Percentiles rank a stretch among this genome's conserved stretches.
Evolutionary conservation across 2,329 filamentous ascomycete species (phyloP).

Genomic region (Trichoderma sp.): DNA sequence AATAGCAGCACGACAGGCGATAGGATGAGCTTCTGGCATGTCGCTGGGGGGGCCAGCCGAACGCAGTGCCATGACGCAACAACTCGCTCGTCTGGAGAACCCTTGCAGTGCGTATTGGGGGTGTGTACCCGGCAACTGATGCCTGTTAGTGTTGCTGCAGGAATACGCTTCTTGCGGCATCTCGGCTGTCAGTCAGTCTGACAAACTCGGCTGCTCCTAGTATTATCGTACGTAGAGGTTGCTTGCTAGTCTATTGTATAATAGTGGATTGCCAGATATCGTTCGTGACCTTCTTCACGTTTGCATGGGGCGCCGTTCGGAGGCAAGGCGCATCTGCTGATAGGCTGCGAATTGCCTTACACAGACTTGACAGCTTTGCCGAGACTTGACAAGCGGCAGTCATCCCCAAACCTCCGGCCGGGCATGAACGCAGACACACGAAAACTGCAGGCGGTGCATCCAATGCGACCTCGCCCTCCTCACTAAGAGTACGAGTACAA

Average conservation of each 20-base stretch:
- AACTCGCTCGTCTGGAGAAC: constrained; percentile 13
- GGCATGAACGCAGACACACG: neutral
- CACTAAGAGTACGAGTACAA: neutral
- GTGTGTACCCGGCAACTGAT: neutral
- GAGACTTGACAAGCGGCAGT: neutral
- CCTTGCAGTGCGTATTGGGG: neutral
- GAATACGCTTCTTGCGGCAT: neutral
- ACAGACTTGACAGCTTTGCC: neutral
- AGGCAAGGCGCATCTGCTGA: neutral
- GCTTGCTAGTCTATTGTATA: neutral
- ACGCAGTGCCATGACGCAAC: constrained; percentile 20
- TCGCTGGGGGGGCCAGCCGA: neutral
- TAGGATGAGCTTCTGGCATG: too few species aligned
- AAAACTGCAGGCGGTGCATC: neutral
- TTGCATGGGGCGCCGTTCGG: neutral
- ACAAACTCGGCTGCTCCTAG: neutral
- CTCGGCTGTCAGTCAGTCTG: constrained; percentile 5
- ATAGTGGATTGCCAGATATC: too few species aligned
- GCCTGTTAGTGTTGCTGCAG: too few species aligned
- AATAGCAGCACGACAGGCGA: constrained; percentile 4
- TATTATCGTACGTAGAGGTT: neutral
- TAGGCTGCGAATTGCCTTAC: too few species aligned
- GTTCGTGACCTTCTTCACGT: too few species aligned
- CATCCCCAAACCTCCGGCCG: neutral
- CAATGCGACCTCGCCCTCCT: neutral